Evolutionary conservation across 2,329 filamentous ascomycete genomes (phyloP), one percentile per base, ranked within the genome.

Genomic region (Claviceps citrina): DNA sequence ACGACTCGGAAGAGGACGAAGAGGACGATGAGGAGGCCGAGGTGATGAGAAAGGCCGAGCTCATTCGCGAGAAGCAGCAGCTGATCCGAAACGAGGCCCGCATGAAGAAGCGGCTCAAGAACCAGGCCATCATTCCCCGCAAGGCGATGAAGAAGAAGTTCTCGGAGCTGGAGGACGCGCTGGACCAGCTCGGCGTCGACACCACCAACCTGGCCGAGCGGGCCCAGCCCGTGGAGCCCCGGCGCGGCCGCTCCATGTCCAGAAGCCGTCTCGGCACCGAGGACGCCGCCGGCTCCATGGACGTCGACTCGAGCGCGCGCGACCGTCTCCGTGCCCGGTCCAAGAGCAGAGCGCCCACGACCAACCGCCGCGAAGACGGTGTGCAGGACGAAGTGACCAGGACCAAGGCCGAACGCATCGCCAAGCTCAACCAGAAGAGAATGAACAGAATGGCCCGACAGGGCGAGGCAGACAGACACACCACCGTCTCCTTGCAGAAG

Each of bases 361-460:
- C 62, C 39, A 85, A 85, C 64, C 72, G 84, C 54, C 72, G 76
- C 46, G 77, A 80, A 22, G 84, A 86, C 47, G 85, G 84, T 65
- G 79, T 96, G 31, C 72, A 70, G 43, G 74, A 83, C 55, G 73
- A 76, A 47, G 62, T 58, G 40, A 67, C 73, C 37, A 74, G 83
- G 49, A 71, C 69, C 44, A 93, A 89, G 73, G 86, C 84, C 28
- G 87, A 94, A 62, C 78, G 81, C 54, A 68, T 93, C 58, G 73
- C 78, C 57, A 96, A 94, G 73, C 66, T 98, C 58, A 73, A 79
- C 54, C 93, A 98, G 78, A 86, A 89, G 73, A 89, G 86, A 76
- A 95, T 93, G 86, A 98, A 98, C 70, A 77, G 89, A 49, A 91
- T 93, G 81, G 91, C 91, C 33, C 79, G 87, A 61, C 84, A 93